Base-by-base conservation (phyloP, 139 green algal species). In the Tetraselmis striata region DNA sequence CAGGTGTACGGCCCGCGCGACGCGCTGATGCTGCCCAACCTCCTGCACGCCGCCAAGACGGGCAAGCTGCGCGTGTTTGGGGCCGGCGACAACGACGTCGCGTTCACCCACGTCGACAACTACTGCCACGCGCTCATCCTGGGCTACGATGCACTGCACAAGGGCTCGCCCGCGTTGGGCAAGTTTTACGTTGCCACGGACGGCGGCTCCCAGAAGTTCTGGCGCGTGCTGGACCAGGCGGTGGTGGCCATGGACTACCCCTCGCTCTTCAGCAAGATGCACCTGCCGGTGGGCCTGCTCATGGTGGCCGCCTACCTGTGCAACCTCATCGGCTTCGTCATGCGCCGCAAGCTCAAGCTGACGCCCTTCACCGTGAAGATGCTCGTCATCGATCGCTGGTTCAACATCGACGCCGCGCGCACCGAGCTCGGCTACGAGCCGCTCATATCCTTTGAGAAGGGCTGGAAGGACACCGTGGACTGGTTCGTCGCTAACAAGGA, bases 151-250 rank as follows among this genome's bases (percentile, higher is more conserved):
- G 81, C 75, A 29, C 79, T 88, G 31, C 85, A 88, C 79, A 30
- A 30, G 74, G 81, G 82, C 1, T 83, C 74, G 30, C 84, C 84
- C 0, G 81, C 81, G 32, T 75, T 88, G 24, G 67, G 84, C 24
- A 83, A 88, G 29, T 88, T 88, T 77, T 88, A 88, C 78, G 84
- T 88, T 59, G 80, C 76, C 77, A 88, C 84, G 23, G 84, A 88
- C 59, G 82, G 67, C 77, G 78, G 79, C 25, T 76, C 81, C 74
- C 32, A 75, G 29, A 30, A 59, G 30, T 28, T 79, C 11, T 83
- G 80, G 67, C n/a, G 28, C 26, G 67, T 79, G 23, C 31, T 79
- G 23, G 67, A 79, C 29, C 59, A 59, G 59, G 67, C 80, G 2
- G 30, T 79, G n/a, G 30, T 67, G 2, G 27, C 80, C 23, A 29